Percentiles rank a stretch among this genome's conserved stretches.
Evolutionary conservation across 2,329 filamentous ascomycete species (phyloP).

Genomic region (Pseudogymnoascus sp.): DNA sequence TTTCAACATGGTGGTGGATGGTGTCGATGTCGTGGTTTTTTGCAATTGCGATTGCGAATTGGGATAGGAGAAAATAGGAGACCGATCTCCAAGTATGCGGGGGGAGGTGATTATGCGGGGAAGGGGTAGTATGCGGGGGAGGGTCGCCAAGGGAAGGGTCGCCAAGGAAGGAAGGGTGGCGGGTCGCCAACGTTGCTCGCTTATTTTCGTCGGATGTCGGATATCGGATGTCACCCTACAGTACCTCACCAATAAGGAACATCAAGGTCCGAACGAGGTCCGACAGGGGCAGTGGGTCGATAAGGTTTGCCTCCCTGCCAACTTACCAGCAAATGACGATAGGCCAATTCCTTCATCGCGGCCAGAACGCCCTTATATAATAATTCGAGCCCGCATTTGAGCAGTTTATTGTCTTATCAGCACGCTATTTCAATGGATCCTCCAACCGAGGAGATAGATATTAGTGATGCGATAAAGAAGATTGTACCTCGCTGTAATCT

Average conservation of each 20-base stretch:
- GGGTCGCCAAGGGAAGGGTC: neutral
- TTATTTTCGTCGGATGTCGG: neutral
- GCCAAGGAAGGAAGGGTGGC: neutral
- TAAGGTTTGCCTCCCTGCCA: neutral
- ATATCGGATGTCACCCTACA: slow-evolving; percentile 1
- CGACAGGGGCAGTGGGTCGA: neutral
- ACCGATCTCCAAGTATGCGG: neutral
- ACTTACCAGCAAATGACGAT: neutral
- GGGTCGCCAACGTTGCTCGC: neutral
- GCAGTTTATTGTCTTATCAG: neutral
- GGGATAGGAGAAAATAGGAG: neutral
- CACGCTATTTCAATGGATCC: neutral
- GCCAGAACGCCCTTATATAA: neutral
- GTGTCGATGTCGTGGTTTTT: neutral
- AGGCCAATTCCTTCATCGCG: neutral
- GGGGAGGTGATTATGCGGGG: neutral
- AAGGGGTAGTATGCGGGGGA: neutral
- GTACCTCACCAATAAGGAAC: neutral
- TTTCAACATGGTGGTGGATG: neutral
- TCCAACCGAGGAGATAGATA: neutral
- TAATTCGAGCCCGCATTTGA: neutral
- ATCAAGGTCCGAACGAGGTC: neutral
- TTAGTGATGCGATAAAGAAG: neutral
- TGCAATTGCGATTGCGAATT: neutral
- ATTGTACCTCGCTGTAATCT: neutral